Evolutionary conservation across 106 monocot genomes (phyloP), one percentile per base, ranked within the genome.

Genomic region (Allium sativum): DNA sequence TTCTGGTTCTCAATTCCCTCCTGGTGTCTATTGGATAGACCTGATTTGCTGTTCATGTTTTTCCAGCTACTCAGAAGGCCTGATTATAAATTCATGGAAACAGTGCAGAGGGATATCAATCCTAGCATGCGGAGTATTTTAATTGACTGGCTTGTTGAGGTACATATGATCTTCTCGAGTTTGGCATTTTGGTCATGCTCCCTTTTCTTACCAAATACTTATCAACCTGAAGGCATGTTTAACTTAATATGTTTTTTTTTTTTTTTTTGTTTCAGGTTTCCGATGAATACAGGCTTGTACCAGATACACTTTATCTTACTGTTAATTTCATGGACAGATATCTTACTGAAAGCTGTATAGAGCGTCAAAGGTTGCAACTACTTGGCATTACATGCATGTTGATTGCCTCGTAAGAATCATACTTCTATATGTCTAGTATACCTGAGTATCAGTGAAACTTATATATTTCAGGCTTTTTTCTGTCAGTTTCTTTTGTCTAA

Each of bases 131-230:
- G 95, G 57, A 76, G 76, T 20, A 80, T 91, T 65, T 63, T 96
- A 55, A 78, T 91, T 47, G 95, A 96, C 66, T 96, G 95, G 95
- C 95, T 96, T 76, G 90, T 96, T 7, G 95, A 90, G 95, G 95
- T 96, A 16, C 40, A 52, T 65, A 18, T 17, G 44, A 60, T 59
- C 42, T 59, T 3, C 11, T 59, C 12, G 13, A 15, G 10, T 42
- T 59, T 44, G 20, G 17, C 59, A 59, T 42, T 8, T 59, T 1
- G 31, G 31, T 31, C 31, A 31, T 31, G 5, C 31, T 31, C 5
- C 31, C 1, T 31, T 31, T 31, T 31, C 1, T 2, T 31, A 31
- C 31, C 31, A 31, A 31, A 31, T 31, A 31, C 31, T 31, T 31
- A 3, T 31, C 31, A 31, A 31, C 4, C 58, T 8, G 40, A 40